These are phyloP conservation scores for Flaveria ramosissima DNA, from an alignment of 129 eudicot genomes.

Conservation along the genomic window DNA sequence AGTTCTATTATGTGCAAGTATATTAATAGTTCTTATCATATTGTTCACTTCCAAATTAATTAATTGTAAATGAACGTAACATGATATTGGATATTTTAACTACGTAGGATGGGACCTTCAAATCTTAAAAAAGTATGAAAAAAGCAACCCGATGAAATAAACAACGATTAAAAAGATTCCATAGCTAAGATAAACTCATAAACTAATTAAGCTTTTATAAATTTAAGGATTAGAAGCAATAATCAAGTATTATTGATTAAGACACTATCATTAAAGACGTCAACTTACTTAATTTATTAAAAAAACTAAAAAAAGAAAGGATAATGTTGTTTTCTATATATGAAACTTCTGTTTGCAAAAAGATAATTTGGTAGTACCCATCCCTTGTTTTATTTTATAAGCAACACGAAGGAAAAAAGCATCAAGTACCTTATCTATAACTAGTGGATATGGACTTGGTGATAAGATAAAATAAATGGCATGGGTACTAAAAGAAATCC, in stretches of 20 bases:
- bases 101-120: neutral
- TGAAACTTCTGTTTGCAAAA: neutral
- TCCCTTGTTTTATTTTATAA: neutral
- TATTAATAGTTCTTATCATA: no score
- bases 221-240: neutral
- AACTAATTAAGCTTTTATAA: neutral
- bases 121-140: neutral
- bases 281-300: neutral
- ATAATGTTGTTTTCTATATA: neutral
- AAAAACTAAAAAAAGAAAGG: neutral
- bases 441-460: neutral
- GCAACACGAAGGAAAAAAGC: neutral
- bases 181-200: neutral
- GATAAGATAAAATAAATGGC: neutral
- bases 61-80: no score
- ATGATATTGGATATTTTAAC: neutral
- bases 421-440: neutral
- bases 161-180: neutral
- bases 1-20: no score
- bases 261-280: neutral
- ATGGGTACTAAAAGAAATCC: no score
- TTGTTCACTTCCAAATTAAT: no score
- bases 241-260: neutral
- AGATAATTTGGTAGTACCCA: neutral
- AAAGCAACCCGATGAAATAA: neutral